Percentiles rank a stretch among this genome's conserved stretches.
phyloP scores from a whole-genome alignment of 2,329 filamentous ascomycete species.

The Trichoderma simmonsii region DNA sequence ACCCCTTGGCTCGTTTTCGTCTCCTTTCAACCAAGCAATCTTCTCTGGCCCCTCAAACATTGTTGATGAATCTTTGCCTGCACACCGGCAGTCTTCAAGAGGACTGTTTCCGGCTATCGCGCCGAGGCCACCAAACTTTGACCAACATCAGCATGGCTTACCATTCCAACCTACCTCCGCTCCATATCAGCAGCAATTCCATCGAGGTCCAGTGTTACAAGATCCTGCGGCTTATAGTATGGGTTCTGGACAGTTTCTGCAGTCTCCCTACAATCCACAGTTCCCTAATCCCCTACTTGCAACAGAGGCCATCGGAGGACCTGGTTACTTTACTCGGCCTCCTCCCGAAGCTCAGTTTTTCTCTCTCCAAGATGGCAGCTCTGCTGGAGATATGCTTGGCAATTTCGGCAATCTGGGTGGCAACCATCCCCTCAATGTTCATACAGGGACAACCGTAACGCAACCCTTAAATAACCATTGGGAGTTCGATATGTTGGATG shows the following conservation, averaged over 20 bases:
- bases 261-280: slow-evolving; percentile 7
- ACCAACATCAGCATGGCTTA: slow-evolving; percentile 16
- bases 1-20: slow-evolving; percentile 40
- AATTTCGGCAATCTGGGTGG: not conserved
- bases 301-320: not conserved
- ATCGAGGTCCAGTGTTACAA: slow-evolving; percentile 3
- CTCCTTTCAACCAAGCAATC: slow-evolving; percentile 39
- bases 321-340: not conserved
- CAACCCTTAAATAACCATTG: slow-evolving; percentile 19
- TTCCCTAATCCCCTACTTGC: slow-evolving; percentile 25
- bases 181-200: slow-evolving; percentile 14
- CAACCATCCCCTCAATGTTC: not conserved
- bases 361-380: not conserved
- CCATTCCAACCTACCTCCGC: not conserved
- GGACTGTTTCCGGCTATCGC: slow-evolving; percentile 44
- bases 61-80: slow-evolving; percentile 24
- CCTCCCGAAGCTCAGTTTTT: not conserved
- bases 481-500: slow-evolving; percentile 40
- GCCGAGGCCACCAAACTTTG: slow-evolving; percentile 45
- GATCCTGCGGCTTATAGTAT: not conserved
- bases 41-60: slow-evolving; percentile 40
- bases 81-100: slow-evolving; percentile 39
- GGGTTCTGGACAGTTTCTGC: not conserved
- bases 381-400: not conserved
- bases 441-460: not conserved